Conservation (phyloP, 139 green algal genomes). For the Parachlorella kessleri region DNA sequence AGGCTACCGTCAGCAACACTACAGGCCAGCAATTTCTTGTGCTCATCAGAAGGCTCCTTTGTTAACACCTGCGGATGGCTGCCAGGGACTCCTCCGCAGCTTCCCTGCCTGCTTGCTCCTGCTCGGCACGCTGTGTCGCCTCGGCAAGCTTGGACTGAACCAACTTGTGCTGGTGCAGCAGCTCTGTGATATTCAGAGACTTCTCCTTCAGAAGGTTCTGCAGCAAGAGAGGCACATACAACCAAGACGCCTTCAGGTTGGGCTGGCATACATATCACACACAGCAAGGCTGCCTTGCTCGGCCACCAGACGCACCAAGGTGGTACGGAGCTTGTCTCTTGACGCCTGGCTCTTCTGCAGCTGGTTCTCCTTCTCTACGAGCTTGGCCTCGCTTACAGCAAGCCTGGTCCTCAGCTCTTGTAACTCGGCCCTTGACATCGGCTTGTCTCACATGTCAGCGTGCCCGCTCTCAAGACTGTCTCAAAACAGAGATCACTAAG, state of each 20-base stretch:
- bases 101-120: background rate
- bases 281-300: background rate
- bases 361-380: background rate
- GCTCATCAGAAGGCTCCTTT: too few species aligned
- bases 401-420: background rate
- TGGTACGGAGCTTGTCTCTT: background rate
- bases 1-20: background rate
- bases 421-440: background rate
- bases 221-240: background rate
- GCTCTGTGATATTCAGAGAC: conserved; percentile 19
- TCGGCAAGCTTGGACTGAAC: background rate
- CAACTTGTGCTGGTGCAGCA: conserved; percentile 14
- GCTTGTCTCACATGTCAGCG: background rate
- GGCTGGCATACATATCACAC: background rate
- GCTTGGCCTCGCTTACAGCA: background rate
- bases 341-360: conserved; percentile 15
- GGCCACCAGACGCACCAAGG: background rate
- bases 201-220: conserved; percentile 32
- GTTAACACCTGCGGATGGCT: background rate
- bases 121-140: background rate
- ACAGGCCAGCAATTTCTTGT: background rate
- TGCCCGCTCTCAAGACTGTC: too few species aligned
- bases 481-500: too few species aligned
- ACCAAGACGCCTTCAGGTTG: background rate
- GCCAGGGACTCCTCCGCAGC: background rate